These are phyloP conservation scores for Vigna mungo DNA, from an alignment of 306 rosid genomes.

Conservation along the genomic window DNA sequence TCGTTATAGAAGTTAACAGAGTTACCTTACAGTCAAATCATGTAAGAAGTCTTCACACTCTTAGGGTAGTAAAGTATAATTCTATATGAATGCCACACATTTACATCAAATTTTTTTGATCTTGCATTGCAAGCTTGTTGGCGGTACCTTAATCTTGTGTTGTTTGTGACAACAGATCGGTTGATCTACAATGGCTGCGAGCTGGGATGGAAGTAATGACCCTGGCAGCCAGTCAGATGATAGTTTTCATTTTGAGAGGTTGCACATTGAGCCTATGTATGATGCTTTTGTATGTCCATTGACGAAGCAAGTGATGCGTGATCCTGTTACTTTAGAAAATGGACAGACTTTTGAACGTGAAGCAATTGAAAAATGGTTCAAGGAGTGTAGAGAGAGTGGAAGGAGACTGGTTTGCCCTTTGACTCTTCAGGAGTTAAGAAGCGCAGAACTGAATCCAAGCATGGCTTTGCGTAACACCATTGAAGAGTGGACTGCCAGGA, in stretches of 20 bases:
- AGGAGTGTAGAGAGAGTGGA: constrained; percentile 90
- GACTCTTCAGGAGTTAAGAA: constrained; percentile 72
- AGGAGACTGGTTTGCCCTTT: constrained; percentile 80
- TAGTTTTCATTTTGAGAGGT: constrained; percentile 70
- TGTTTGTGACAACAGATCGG: constrained; percentile 51
- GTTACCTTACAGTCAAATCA: neutral
- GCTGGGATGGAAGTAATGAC: constrained; percentile 88
- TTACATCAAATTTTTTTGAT: constrained; percentile 11
- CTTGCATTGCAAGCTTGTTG: neutral
- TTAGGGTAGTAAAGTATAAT: neutral
- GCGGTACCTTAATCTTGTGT: constrained; percentile 23
- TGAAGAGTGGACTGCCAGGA: constrained; percentile 99
- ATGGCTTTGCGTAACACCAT: constrained; percentile 96
- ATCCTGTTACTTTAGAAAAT: constrained; percentile 90
- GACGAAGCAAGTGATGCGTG: constrained; percentile 90
- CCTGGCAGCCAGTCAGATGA: constrained; percentile 91
- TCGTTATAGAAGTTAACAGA: neutral
- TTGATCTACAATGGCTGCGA: constrained; percentile 68
- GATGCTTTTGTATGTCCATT: constrained; percentile 92
- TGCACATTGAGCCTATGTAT: constrained; percentile 89
- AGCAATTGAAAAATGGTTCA: constrained; percentile 97
- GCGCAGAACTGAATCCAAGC: constrained; percentile 83
- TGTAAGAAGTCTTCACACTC: neutral
- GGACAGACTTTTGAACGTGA: constrained; percentile 94
- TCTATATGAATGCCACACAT: neutral